Percentiles rank a stretch among this genome's conserved stretches.
These are phyloP conservation scores for Dryadomyces quercivorus DNA, from an alignment of 2,329 filamentous ascomycete species.

Conservation along the genomic window DNA sequence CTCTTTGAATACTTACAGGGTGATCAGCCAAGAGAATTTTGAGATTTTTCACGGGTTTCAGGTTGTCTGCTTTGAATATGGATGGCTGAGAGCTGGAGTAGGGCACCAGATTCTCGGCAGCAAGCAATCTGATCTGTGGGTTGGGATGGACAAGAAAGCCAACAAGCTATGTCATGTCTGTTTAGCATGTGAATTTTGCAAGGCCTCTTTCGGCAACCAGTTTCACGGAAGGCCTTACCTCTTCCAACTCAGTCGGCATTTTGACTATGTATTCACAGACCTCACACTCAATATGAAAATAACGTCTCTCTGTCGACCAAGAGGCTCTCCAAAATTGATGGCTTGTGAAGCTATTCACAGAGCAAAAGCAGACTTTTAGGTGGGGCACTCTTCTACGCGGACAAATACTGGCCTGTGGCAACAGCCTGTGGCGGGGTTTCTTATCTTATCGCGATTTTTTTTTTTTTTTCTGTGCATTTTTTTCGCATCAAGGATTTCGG, in stretches of 20 bases:
- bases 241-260: constrained; percentile 68
- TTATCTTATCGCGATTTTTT: constrained; percentile 3
- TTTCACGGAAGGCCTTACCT: constrained; percentile 33
- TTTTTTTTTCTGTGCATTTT: constrained; percentile 1
- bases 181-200: not conserved
- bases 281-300: not conserved
- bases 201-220: not conserved
- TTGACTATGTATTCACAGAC: constrained; percentile 12
- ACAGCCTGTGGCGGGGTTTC: constrained; percentile 2
- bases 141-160: constrained; percentile 90
- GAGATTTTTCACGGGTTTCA: constrained; percentile 72
- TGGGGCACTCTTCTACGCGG: constrained; percentile 3
- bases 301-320: not conserved
- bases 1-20: constrained; percentile 40
- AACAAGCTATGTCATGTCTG: constrained; percentile 49
- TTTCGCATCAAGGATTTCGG: not conserved
- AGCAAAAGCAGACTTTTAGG: constrained; percentile 5
- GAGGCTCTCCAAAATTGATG: not conserved
- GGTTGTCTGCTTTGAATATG: constrained; percentile 72
- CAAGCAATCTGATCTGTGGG: constrained; percentile 76
- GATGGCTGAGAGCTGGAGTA: constrained; percentile 61
- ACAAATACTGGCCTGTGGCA: constrained; percentile 4
- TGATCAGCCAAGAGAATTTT: constrained; percentile 82
- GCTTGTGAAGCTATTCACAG: constrained; percentile 7
- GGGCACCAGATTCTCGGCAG: constrained; percentile 75